Evolutionary conservation across 1,284 basidiomycete species (phyloP).

Genomic region (Athelia sp.): DNA sequence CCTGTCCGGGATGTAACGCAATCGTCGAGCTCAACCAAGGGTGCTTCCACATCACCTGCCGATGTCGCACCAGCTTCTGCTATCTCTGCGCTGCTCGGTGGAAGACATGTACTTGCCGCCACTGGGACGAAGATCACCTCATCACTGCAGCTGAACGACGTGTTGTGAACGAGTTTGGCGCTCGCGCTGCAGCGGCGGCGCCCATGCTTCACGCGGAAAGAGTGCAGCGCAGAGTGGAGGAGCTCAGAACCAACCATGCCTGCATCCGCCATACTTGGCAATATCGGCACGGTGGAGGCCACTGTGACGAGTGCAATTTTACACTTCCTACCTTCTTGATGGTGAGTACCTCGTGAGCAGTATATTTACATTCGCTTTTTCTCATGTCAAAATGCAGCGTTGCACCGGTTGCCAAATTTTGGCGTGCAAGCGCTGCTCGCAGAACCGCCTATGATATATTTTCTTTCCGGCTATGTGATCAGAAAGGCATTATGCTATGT

Average conservation of each 20-base stretch:
- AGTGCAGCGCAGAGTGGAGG: constrained; percentile 29
- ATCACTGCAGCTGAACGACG: constrained; percentile 20
- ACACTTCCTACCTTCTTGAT: constrained; percentile 16
- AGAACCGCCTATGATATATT: constrained; percentile 9
- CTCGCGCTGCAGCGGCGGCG: constrained; percentile 14
- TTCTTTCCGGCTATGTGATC: too few species aligned
- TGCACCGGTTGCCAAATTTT: constrained; percentile 8
- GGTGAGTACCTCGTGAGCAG: constrained; percentile 13
- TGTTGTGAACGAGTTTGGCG: constrained; percentile 29
- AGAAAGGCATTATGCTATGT: too few species aligned
- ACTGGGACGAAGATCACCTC: constrained; percentile 49
- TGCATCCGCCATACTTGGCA: constrained; percentile 36
- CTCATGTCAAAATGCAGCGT: constrained; percentile 4
- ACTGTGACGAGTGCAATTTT: constrained; percentile 38
- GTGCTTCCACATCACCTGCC: constrained; percentile 48
- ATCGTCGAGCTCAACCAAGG: constrained; percentile 42
- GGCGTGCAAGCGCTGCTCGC: constrained; percentile 10
- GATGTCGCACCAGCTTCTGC: constrained; percentile 42
- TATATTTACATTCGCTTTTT: not conserved
- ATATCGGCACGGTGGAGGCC: constrained; percentile 29
- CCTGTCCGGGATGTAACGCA: constrained; percentile 38
- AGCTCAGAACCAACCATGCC: constrained; percentile 38
- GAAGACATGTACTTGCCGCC: constrained; percentile 47
- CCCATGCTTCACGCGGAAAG: constrained; percentile 20
- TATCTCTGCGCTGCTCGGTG: constrained; percentile 48